Conservation (phyloP, 768 basidiomycete species). For the Tylopilus cervinicoccineus region DNA sequence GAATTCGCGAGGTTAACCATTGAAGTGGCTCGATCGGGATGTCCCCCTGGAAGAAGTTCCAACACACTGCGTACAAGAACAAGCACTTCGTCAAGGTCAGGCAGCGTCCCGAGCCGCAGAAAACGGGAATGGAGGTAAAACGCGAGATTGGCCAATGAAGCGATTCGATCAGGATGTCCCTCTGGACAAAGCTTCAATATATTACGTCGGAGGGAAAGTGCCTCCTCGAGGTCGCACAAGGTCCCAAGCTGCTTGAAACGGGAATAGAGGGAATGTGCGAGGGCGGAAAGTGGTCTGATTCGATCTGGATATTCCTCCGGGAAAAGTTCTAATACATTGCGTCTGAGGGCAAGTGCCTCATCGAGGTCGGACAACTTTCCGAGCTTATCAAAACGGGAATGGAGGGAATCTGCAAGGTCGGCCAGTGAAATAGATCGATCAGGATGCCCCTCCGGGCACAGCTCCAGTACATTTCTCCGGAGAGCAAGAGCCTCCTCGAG, state of each 20-base stretch:
- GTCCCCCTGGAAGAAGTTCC: neutral
- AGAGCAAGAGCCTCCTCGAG: neutral
- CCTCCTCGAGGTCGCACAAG: neutral
- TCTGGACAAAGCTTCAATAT: neutral
- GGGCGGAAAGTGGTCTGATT: neutral
- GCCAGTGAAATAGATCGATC: too few species aligned
- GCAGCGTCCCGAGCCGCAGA: neutral
- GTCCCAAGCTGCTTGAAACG: neutral
- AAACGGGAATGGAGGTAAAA: neutral
- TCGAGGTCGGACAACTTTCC: neutral
- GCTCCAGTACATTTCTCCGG: neutral
- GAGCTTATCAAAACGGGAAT: neutral
- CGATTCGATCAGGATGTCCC: neutral
- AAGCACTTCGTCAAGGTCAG: conserved; percentile 3
- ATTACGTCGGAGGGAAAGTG: neutral
- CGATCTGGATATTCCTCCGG: neutral
- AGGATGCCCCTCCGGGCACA: too few species aligned
- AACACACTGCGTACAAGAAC: neutral
- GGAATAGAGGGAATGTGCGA: neutral
- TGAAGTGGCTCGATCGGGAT: neutral
- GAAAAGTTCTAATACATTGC: neutral
- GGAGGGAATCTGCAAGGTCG: neutral
- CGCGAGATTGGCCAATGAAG: neutral
- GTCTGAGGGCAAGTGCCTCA: neutral
- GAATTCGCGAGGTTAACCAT: neutral